These are phyloP conservation scores for Salix caprea DNA, from an alignment of 345 rosid genomes.

Conservation along the genomic window DNA sequence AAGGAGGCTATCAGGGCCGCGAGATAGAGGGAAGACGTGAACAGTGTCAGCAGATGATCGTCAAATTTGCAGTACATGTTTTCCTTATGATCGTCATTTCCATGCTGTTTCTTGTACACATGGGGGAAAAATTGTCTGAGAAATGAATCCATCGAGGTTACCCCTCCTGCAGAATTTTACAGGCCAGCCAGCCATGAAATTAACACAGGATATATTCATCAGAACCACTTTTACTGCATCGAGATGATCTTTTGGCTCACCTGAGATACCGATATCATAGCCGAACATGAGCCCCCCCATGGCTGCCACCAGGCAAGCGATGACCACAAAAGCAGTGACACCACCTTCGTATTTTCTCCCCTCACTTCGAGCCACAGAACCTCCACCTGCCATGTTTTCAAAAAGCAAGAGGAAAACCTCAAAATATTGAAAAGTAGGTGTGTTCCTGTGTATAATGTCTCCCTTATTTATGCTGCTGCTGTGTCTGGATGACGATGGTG, in stretches of 20 bases:
- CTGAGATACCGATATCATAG: constrained; percentile 80
- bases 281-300: constrained; percentile 85
- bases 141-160: constrained; percentile 70
- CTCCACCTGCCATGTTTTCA: constrained; percentile 55
- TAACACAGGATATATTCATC: too few species aligned
- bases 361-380: constrained; percentile 29
- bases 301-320: constrained; percentile 72
- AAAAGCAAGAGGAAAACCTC: too few species aligned
- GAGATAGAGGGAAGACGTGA: constrained; percentile 77
- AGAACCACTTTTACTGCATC: too few species aligned
- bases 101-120: constrained; percentile 34
- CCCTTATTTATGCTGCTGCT: too few species aligned
- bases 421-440: too few species aligned
- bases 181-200: too few species aligned
- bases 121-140: constrained; percentile 57
- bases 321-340: constrained; percentile 51
- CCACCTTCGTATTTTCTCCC: constrained; percentile 43
- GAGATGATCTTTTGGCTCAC: constrained; percentile 14
- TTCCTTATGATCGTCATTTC: constrained; percentile 12
- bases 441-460: too few species aligned
- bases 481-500: too few species aligned
- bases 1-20: constrained; percentile 68
- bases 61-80: constrained; percentile 74
- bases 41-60: constrained; percentile 53
- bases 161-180: constrained; percentile 46